A percentile compares a stretch with the other conserved stretches of the same genome.
These are phyloP conservation scores for Gloeopeniophorella convolvens DNA, from an alignment of 768 basidiomycete genomes.

Conservation along the genomic window DNA sequence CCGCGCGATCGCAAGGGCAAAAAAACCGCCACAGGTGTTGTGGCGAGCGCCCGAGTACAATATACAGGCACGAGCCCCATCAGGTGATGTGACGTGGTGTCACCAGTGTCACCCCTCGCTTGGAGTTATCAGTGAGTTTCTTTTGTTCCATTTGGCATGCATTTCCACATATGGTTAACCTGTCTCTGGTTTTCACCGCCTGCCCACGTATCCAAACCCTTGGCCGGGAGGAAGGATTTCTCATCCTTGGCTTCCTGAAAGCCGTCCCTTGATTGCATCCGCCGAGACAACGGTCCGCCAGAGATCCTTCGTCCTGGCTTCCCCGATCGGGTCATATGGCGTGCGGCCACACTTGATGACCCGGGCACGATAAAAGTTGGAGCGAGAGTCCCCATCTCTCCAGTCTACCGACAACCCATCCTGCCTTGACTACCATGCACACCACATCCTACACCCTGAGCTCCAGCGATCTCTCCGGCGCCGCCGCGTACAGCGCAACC, in stretches of 20 bases:
- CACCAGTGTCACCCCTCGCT: too few relatives aligned
- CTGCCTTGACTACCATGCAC: neutral
- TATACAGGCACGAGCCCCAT: conserved; percentile 14
- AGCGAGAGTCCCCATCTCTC: conserved; percentile 1
- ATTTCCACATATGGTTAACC: conserved; percentile 16
- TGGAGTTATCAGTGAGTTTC: conserved; percentile 1
- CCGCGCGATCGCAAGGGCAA: too few relatives aligned
- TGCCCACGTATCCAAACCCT: conserved; percentile 1
- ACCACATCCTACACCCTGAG: neutral
- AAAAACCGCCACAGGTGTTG: too few relatives aligned
- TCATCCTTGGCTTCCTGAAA: conserved; percentile 7
- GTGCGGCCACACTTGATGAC: conserved; percentile 11
- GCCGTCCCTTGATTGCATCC: conserved; percentile 16
- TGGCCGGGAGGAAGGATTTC: too few relatives aligned
- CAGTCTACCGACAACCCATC: conserved; percentile 8
- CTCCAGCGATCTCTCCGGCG: neutral
- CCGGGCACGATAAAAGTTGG: conserved; percentile 11
- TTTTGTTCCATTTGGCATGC: conserved; percentile 4
- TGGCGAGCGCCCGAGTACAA: too few relatives aligned
- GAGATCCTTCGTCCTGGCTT: conserved; percentile 4
- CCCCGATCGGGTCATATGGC: conserved; percentile 6
- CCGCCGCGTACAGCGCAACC: conserved; percentile 2
- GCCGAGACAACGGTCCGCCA: neutral
- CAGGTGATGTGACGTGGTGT: conserved; percentile 3
- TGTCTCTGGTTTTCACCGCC: conserved; percentile 5